Conservation (phyloP, 257 asterid genomes). For the Linaria vulgaris region DNA sequence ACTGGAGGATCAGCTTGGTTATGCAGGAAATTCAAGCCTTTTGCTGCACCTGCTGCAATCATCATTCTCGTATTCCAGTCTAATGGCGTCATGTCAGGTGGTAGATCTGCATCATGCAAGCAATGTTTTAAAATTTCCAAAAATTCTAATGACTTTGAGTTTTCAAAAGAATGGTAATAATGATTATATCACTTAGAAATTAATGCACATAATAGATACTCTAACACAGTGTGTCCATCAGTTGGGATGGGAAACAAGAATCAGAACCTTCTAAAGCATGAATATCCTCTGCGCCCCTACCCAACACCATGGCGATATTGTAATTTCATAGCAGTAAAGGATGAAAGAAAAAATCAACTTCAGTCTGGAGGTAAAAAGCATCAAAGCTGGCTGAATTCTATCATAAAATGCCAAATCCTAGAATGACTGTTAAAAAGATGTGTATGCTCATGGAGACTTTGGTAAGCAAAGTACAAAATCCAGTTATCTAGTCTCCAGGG, state of each 20-base stretch:
- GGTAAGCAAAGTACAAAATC: too few species aligned
- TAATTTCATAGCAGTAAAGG: too few species aligned
- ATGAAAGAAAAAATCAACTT: too few species aligned
- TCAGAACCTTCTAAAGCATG: too few species aligned
- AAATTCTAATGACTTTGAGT: not conserved
- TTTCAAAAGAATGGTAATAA: not conserved
- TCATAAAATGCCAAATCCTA: too few species aligned
- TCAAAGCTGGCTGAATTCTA: too few species aligned
- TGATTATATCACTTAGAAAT: not conserved
- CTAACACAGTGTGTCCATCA: not conserved
- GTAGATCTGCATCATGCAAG: slow-evolving; percentile 4
- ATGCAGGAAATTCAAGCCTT: slow-evolving; percentile 19
- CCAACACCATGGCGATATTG: not conserved
- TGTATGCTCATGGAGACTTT: too few species aligned
- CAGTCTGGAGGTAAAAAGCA: too few species aligned
- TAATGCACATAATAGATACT: not conserved
- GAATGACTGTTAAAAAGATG: too few species aligned
- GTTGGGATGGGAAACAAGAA: not conserved
- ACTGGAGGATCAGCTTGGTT: slow-evolving; percentile 10
- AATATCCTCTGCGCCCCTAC: not conserved
- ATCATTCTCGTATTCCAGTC: slow-evolving; percentile 20
- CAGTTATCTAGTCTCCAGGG: too few species aligned
- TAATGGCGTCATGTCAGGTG: slow-evolving; percentile 15
- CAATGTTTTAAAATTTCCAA: not conserved
- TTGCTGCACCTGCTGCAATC: slow-evolving; percentile 17